phyloP scores from a whole-genome alignment of 1,284 basidiomycete genomes.

The Veloboletus limbatus region DNA sequence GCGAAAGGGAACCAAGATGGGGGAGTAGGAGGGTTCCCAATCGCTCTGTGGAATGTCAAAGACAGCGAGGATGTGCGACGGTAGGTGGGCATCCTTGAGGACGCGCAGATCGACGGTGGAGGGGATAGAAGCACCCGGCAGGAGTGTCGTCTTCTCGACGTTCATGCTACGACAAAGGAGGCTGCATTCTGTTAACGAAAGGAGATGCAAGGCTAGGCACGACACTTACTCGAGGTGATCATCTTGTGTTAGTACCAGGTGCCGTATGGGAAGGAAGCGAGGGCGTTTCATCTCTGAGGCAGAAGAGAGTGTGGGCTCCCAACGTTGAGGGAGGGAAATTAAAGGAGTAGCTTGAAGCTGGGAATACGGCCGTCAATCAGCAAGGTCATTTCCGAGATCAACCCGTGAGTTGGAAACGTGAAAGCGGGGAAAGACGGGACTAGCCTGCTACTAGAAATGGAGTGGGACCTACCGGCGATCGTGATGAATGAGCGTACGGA shows the following conservation, averaged over 20 bases:
- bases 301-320: slow-evolving; percentile 15
- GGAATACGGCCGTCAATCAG: slow-evolving; percentile 18
- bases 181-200: slow-evolving; percentile 29
- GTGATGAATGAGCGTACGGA: slow-evolving; percentile 19
- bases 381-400: slow-evolving; percentile 19
- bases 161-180: slow-evolving; percentile 49
- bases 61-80: slow-evolving; percentile 52
- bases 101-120: slow-evolving; percentile 43
- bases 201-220: not conserved
- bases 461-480: slow-evolving; percentile 24
- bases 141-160: slow-evolving; percentile 33
- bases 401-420: slow-evolving; percentile 1
- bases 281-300: slow-evolving; percentile 23
- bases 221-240: slow-evolving; percentile 44
- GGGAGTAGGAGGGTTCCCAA: slow-evolving; percentile 35
- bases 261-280: slow-evolving; percentile 27
- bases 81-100: slow-evolving; percentile 39
- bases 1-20: slow-evolving; percentile 48
- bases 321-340: slow-evolving; percentile 3
- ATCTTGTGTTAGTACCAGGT: slow-evolving; percentile 16
- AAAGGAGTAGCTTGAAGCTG: slow-evolving; percentile 9
- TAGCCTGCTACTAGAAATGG: no score
- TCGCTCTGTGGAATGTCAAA: slow-evolving; percentile 32
- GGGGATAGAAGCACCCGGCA: slow-evolving; percentile 33
- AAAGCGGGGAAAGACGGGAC: slow-evolving; percentile 6